phyloP scores from a whole-genome alignment of 2,329 filamentous ascomycete species.

The Phialophora tarda region DNA sequence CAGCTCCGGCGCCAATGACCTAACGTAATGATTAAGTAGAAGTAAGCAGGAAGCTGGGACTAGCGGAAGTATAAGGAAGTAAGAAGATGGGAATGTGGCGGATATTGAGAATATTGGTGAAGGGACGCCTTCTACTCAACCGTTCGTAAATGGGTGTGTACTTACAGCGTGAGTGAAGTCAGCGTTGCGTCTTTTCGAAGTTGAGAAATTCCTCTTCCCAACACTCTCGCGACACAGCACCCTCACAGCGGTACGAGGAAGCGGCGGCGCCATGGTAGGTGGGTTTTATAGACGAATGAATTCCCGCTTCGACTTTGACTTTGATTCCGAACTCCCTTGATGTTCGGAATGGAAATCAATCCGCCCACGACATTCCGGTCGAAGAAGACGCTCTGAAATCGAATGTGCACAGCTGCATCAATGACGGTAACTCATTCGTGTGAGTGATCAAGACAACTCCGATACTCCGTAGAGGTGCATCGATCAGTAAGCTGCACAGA shows the following conservation, averaged over 20 bases:
- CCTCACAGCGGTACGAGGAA: constrained; percentile 4
- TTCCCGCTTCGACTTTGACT: not conserved
- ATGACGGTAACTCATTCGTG: not conserved
- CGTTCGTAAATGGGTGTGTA: not conserved
- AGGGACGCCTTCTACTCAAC: not conserved
- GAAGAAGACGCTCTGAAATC: not conserved
- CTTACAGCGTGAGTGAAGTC: constrained; percentile 68
- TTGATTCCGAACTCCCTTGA: not conserved
- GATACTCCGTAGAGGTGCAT: not conserved
- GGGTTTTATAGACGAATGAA: not conserved
- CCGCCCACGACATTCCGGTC: not conserved
- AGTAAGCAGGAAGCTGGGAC: not conserved
- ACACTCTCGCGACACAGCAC: not conserved
- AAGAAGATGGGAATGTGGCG: not conserved
- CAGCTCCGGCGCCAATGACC: constrained; percentile 72
- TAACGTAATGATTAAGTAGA: constrained; percentile 37
- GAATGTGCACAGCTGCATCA: not conserved
- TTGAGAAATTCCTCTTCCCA: constrained; percentile 50
- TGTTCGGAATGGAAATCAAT: not conserved
- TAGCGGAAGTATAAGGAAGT: not conserved
- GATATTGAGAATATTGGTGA: not conserved
- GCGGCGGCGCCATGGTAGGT: not conserved
- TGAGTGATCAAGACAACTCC: not conserved
- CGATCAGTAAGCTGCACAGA: not conserved
- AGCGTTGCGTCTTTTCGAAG: constrained; percentile 48